Base-by-base conservation (phyloP, 2,329 filamentous ascomycete genomes). In the Metarhizium robertsii region DNA sequence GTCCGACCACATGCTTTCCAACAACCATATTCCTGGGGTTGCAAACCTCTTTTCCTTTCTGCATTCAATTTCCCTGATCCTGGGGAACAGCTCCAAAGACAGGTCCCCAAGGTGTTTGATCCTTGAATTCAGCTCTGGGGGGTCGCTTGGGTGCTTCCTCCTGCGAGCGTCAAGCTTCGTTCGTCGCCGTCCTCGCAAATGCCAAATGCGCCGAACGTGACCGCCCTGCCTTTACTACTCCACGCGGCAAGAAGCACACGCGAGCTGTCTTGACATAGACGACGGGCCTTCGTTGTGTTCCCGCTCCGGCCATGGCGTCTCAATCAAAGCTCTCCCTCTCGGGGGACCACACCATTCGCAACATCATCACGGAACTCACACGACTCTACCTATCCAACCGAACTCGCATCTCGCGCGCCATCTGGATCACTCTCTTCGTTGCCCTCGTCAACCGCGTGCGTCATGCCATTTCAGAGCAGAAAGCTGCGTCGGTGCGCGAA, bases 381-480 rank as follows among this genome's bases (percentile, higher is more conserved):
- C 71, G 78, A 52, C 79, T 90, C 51, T 96, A 96, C 72, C 78
- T 92, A 60, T 79, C 81, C 59, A 85, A 95, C 72, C 88, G 91
- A 62, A 90, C 85, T 52, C 83, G 83, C 61, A 91, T 96, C 70
- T 92, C 90, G 25, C 86, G 89, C 66, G 84, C 84, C 60, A 83
- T 95, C 62, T 95, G 95, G 75, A 76, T 95, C 59, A 86, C 90
- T 32, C 80, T 96, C 62, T 83, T 92, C 63, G 75, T 92, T 62
- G 85, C 90, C 50, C 83, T 96, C 58, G 78, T 86, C 58, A 92
- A 95, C 70, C 90, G 94, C 64, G 85, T 97, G 54, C 90, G 92
- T 64, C 86, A 90, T 80, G 92, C 92, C 64, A 87, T 97, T 66
- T 86, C 88, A 57, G 92, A 96, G 69, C 94, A 97, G 70, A 96